Base-by-base conservation (phyloP, 2,329 filamentous ascomycete genomes). In the Colletotrichum sp. region DNA sequence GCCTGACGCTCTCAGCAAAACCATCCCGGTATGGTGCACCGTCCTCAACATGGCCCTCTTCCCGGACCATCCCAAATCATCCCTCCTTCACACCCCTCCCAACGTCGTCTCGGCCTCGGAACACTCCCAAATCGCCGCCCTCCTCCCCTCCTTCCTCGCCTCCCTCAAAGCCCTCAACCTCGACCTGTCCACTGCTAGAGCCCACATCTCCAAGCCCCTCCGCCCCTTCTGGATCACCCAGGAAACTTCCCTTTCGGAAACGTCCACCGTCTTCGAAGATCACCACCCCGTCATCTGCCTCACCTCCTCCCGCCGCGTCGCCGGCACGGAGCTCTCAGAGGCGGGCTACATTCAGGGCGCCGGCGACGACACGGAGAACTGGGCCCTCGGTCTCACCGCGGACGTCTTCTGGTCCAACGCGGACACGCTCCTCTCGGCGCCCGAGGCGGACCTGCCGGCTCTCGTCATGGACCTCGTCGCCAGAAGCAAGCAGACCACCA, bases 1-100 rank as follows among this genome's bases (percentile, higher is more conserved):
- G 93, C 96, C 97, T 1, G 97, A 99, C 86, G 96, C 97, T 18
- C 89, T 99, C 21, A 95, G 94, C 80, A 98, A 98, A 84, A 99
- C 97, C 0, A 89, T 99, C 30, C 96, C 97, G 3, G 95, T 98
- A 77, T 99, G 97, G 97, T 96, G 95, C 84, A 92, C 93, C 77
- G 95, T 98, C 21, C 85, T 98, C 80, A 99, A 99, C 85, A 89
- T 90, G 63, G 88, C 92, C 5, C 87, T 99, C 6, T 98, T 98
- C 82, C 93, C 94, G 0, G 85, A 88, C 24, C 79, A 87, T 68
- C 82, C 85, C 6, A 77, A 83, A 10, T 82, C 34, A 15, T 13
- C 65, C 18, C 78, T 66, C 79, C 89, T 99, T 9, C 90, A 92
- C 80, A 94, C 95, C 6, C 95, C 96, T 2, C 92, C 93, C 2